A percentile compares a stretch with the other conserved stretches of the same genome.
Evolutionary conservation across 1,139 yeast genomes (phyloP).

Genomic region (Yamadazyma aaseri): DNA sequence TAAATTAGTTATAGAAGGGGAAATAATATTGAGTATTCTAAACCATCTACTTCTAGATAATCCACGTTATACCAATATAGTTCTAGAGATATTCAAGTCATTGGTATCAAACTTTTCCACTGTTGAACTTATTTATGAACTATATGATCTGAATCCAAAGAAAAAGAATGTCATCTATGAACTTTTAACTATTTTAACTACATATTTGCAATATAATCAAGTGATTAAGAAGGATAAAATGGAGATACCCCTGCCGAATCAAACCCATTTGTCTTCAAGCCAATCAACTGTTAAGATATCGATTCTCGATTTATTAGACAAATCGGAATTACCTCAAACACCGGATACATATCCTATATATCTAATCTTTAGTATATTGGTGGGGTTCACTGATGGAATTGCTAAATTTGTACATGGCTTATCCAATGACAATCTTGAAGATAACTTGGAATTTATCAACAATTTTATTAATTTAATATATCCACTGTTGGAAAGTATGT

Average conservation of each 20-base stretch:
- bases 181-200: slow-evolving; percentile 48
- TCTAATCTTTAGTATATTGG: slow-evolving; percentile 55
- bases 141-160: slow-evolving; percentile 58
- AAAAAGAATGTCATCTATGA: slow-evolving; percentile 64
- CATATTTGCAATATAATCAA: slow-evolving; percentile 28
- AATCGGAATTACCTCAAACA: slow-evolving; percentile 59
- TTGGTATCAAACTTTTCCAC: slow-evolving; percentile 57
- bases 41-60: slow-evolving; percentile 56
- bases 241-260: slow-evolving; percentile 8
- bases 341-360: slow-evolving; percentile 65
- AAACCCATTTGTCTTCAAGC: slow-evolving; percentile 23
- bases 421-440: slow-evolving; percentile 32
- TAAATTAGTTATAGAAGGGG: slow-evolving; percentile 71
- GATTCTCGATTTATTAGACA: slow-evolving; percentile 75
- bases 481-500: slow-evolving; percentile 46
- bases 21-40: slow-evolving; percentile 70
- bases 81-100: slow-evolving; percentile 68
- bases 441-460: slow-evolving; percentile 38
- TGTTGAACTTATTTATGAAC: slow-evolving; percentile 52
- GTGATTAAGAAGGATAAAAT: slow-evolving; percentile 31
- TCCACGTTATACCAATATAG: slow-evolving; percentile 65
- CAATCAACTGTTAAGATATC: slow-evolving; percentile 46
- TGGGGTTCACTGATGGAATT: slow-evolving; percentile 65
- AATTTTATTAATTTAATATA: slow-evolving; percentile 44
- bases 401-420: slow-evolving; percentile 52